These are phyloP conservation scores for Pisolithus microcarpus DNA, from an alignment of 768 basidiomycete species.

Conservation along the genomic window DNA sequence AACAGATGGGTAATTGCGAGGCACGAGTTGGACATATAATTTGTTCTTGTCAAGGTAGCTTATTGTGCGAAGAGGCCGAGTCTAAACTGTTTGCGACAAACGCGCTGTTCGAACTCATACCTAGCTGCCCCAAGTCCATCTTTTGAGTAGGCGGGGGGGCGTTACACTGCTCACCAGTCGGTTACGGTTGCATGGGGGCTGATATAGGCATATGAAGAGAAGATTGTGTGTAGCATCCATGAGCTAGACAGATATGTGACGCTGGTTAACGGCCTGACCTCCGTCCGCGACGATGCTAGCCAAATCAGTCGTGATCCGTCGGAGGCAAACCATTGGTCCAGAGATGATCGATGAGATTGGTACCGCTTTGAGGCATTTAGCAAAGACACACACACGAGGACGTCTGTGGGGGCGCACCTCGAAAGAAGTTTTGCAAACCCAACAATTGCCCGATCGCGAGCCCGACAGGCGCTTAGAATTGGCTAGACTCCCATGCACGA, in stretches of 20 bases:
- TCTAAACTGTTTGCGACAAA: neutral
- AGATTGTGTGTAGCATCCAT: neutral
- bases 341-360: neutral
- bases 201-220: neutral
- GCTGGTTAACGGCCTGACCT: neutral
- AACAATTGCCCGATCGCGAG: neutral
- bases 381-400: no score
- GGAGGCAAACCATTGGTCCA: neutral
- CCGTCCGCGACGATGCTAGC: neutral
- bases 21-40: neutral
- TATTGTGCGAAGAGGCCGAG: neutral
- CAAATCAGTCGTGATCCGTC: neutral
- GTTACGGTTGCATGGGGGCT: neutral
- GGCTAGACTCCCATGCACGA: neutral
- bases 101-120: neutral
- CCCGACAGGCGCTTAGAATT: neutral
- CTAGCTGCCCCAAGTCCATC: neutral
- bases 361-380: neutral
- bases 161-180: neutral
- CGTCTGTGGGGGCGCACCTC: no score
- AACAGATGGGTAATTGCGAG: neutral
- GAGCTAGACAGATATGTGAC: neutral
- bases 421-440: neutral
- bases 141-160: neutral
- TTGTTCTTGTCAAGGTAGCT: neutral